Evolutionary conservation across 805 yeast genomes (phyloP), one percentile per base, ranked within the genome.

Genomic region (Peterozyma toletana): DNA sequence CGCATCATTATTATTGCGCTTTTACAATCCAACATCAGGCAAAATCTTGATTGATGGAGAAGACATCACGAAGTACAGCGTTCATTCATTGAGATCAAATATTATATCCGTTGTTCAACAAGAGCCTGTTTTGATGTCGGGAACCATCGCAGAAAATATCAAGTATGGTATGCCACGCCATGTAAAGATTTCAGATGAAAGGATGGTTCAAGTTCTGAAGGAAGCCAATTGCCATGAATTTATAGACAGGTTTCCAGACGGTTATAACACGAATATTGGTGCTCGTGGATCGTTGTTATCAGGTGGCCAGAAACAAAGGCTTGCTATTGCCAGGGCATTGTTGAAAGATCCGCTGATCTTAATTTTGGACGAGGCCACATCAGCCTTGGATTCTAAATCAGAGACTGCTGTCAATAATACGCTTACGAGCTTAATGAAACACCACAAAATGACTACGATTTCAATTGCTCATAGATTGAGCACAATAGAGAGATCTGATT

Each of bases 391-490:
- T 54, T 70, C 72, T 55, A 83, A 78, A 56, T 62, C 34, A 5
- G 98, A 91, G 57, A 80, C 83, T 51, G 76, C 86, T 6, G 95
- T 91, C 35, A 89, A 90, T 60, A 74, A 73, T 41, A 87, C 95
- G 9, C 65, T 90, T 46, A 62, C 71, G 16, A 64, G 71, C 38
- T 68, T 91, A 46, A 71, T 76, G 60, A 56, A 63, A 27, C 71
- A 77, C 36, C 77, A 82, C 33, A 65, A 77, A 13, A 86, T 96
- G 16, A 79, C 90, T 3, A 73, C 85, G 4, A 84, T 91, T 35
- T 85, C 95, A 21, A 91, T 91, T 55, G 98, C 97, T 0, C 98
- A 90, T 59, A 69, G 97, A 52, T 73, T 89, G 39, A 81, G 95
- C 1, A 91, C 98, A 0, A 91, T 91, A 45, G 83, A 82, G 54